Conservation (phyloP, 2,329 filamentous ascomycete species). For the Sporothrix brasiliensis region DNA sequence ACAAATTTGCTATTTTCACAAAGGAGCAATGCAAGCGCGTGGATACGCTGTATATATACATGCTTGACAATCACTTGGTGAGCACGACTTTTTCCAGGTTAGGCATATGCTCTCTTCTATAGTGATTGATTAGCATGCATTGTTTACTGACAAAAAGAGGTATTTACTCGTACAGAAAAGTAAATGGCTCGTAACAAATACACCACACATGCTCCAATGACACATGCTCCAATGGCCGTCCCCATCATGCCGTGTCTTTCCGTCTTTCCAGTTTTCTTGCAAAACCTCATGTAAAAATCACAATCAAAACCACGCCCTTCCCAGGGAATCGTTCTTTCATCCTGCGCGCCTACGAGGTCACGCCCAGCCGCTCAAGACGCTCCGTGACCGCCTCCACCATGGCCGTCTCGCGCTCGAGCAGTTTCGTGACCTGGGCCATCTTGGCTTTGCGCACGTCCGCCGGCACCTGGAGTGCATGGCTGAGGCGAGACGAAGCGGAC, state of each 20-base stretch:
- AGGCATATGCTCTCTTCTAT: background rate
- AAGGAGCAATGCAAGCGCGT: too few species aligned
- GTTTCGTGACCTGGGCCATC: constrained; percentile 62
- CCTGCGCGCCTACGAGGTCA: constrained; percentile 35
- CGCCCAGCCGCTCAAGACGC: constrained; percentile 61
- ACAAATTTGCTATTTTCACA: too few species aligned
- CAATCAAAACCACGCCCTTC: background rate
- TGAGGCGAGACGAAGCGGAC: constrained; percentile 35
- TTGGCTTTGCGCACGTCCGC: constrained; percentile 64
- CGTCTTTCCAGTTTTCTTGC: background rate
- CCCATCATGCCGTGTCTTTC: background rate
- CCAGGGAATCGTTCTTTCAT: background rate
- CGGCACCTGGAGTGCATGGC: constrained; percentile 56
- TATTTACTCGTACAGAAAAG: constrained; percentile 19
- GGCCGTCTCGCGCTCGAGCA: constrained; percentile 68
- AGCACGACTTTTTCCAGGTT: too few species aligned
- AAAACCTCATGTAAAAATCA: background rate
- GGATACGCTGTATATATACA: too few species aligned
- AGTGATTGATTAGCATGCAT: background rate
- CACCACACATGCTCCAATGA: constrained; percentile 9
- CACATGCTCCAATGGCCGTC: background rate
- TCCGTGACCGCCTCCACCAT: constrained; percentile 68
- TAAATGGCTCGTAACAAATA: constrained; percentile 15
- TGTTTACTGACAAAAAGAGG: constrained; percentile 9
- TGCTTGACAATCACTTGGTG: too few species aligned